Evolutionary conservation across 306 rosid species (phyloP).

Genomic region (Begonia peltatifolia): DNA sequence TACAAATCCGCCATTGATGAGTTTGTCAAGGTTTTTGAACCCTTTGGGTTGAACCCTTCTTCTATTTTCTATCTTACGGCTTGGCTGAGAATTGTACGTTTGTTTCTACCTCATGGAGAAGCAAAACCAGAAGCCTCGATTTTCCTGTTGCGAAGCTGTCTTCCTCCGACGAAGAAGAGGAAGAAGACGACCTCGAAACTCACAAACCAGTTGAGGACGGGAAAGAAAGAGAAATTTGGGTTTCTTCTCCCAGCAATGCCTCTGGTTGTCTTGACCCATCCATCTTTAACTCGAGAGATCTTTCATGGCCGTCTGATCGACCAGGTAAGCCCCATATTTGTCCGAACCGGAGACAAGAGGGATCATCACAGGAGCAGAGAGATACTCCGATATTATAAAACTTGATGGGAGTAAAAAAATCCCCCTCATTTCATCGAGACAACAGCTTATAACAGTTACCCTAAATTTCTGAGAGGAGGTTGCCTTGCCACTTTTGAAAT

Average conservation of each 20-base stretch:
- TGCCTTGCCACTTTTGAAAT: too few species aligned
- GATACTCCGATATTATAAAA: too few species aligned
- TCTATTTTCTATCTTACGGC: slow-evolving; percentile 58
- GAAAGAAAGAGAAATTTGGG: slow-evolving; percentile 73
- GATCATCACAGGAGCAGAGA: too few species aligned
- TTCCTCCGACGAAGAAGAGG: slow-evolving; percentile 3
- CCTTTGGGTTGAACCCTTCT: slow-evolving; percentile 36
- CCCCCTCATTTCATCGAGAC: too few species aligned
- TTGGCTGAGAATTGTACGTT: slow-evolving; percentile 82
- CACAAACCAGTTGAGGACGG: slow-evolving; percentile 50
- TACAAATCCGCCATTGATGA: slow-evolving; percentile 25
- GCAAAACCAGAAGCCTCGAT: slow-evolving; percentile 17
- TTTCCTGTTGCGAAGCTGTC: slow-evolving; percentile 50
- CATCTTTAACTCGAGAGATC: too few species aligned
- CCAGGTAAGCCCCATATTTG: too few species aligned
- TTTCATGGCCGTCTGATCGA: too few species aligned
- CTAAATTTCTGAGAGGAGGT: too few species aligned
- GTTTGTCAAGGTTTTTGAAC: slow-evolving; percentile 28
- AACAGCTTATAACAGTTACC: too few species aligned
- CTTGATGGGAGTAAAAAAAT: too few species aligned
- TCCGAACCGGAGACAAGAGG: too few species aligned
- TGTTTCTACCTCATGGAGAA: slow-evolving; percentile 66
- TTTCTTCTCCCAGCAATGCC: slow-evolving; percentile 70
- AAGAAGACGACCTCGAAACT: slow-evolving; percentile 45
- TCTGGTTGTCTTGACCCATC: slow-evolving; percentile 15